Base-by-base conservation (phyloP, 2,329 filamentous ascomycete genomes). In the Cadophora sp. region DNA sequence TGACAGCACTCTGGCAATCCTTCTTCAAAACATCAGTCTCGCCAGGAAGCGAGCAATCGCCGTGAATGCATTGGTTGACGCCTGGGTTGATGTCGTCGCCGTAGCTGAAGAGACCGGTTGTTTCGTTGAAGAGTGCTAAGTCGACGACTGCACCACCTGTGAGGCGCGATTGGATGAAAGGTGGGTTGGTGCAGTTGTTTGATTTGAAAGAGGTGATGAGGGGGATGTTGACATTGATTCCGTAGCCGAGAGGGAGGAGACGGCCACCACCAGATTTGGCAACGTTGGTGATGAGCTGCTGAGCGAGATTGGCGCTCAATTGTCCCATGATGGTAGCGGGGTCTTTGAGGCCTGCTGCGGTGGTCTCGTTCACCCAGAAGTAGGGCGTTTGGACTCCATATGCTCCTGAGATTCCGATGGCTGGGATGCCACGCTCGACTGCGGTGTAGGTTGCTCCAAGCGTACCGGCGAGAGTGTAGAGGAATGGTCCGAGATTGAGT, bases 381-480 rank as follows among this genome's bases (percentile, higher is more conserved):
- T 83, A 84, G 4, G 80, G 76, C 2, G 79, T 76, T 48, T 82
- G 78, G 1, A 76, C 75, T 45, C 70, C 70, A 74, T 83, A 83
- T 50, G 77, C 80, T 7, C 78, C 83, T 0, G 81, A 83, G 58
- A 84, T 78, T 0, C 82, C 80, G 14, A 87, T 84, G 14, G 81
- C 83, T 0, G 85, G 84, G 24, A 86, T 79, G 9, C 80, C 80
- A 7, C 83, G 80, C 62, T 81, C 78, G 1, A 85, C 78, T 2
- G 84, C 83, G 13, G 48, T 80, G 66, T 85, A 85, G 16, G 83
- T 81, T 13, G 83, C 83, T 7, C 83, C 84, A 11, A 82, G 78
- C 4, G 84, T 83, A 1, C 85, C 84, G 0, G 82, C 82, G 1
- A 85, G 71, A 0, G 84, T 85, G 77, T 81, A 86, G 1, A 86